Base-by-base conservation (phyloP, 1,139 yeast genomes). In the Lodderomyces metapsilosis region DNA sequence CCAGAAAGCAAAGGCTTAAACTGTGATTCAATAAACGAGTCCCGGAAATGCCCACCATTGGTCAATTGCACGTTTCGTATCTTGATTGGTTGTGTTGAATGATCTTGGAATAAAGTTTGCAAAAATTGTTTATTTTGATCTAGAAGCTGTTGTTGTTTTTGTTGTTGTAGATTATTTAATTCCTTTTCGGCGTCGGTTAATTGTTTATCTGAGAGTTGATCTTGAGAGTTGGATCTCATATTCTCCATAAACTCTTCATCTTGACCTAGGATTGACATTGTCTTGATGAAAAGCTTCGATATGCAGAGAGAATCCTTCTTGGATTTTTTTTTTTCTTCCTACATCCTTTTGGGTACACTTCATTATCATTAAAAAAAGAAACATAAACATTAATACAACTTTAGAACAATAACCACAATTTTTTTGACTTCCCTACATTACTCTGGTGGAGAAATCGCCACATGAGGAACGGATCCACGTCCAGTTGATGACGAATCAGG, bases 11-110 rank as follows among this genome's bases (percentile, higher is more conserved):
- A 58, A 1, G 88, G 86, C 16, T 59, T 57, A 31, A 86, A 61
- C 51, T 85, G 92, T 4, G 66, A 56, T 21, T 64, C 58, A 6
- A 85, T 57, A 52, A 85, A 82, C 0, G 65, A 40, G 40, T 73
- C 71, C 27, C 91, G 65, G 49, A 74, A 77, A 15, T 64, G 63
- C 38, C 72, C 72, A 10, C 78, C 72, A 32, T 85, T 85, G 34
- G 76, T 66, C 5, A 84, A 66, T 48, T 78, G 80, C 11, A 83
- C 78, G 39, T 72, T 67, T 23, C 67, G 55, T 3, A 80, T 54
- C 22, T 58, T 54, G 2, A 78, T 66, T 0, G 84, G 82, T 38
- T 69, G 62, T 1, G 71, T 57, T 33, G 67, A 51, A 55, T 73
- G 68, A 2, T 69, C 64, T n/a, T 52, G 47, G 36, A 80, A 65